Evolutionary conservation across 108 stramenopile genomes (phyloP), one percentile per base, ranked within the genome.

Genomic region (Fistulifera solaris): DNA sequence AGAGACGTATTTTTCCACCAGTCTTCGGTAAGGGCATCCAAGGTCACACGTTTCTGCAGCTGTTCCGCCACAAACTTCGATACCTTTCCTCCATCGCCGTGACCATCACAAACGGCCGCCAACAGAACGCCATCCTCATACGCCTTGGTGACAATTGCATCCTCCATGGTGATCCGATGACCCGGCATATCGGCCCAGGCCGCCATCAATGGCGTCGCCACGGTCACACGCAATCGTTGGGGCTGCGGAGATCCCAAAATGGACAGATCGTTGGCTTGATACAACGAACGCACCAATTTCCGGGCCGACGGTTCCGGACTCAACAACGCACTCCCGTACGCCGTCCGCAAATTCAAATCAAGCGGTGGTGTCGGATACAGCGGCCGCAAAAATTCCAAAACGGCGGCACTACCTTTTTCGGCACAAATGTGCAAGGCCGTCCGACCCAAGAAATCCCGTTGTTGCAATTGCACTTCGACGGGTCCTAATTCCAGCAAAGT

Each of bases 21-120:
- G 40, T 13, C 52, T 15, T 19, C 3, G 19, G 60, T 38, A 40
- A 22, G 5, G 11, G 27, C 54, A 58, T 24, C 44, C 3, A 3
- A 48, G 31, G 18, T 58, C 23, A 31, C 6, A 43, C 49, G 24
- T 53, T 24, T 25, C 53, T 59, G 61, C 13, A 82, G 27, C 1
- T 72, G 60, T 27, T 51, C n/a, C 1, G 83, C 71, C 6, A 87
- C 60, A 55, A 72, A 85, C 10, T 78, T 22, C 13, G 77, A 76
- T 0, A 76, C 74, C 31, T 39, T 31, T 52, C 78, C 81, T 35
- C 58, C 63, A 61, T 87, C 94, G 2, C 89, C 89, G 56, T 96
- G 95, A 11, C 95, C 95, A 67, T 96, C 95, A 60, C 93, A 96
- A 8, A 96, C 90, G 13, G 76, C 85, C 55, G 94, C 81, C 23